Evolutionary conservation across 345 rosid genomes (phyloP).

Genomic region (Syzygium aromaticum): DNA sequence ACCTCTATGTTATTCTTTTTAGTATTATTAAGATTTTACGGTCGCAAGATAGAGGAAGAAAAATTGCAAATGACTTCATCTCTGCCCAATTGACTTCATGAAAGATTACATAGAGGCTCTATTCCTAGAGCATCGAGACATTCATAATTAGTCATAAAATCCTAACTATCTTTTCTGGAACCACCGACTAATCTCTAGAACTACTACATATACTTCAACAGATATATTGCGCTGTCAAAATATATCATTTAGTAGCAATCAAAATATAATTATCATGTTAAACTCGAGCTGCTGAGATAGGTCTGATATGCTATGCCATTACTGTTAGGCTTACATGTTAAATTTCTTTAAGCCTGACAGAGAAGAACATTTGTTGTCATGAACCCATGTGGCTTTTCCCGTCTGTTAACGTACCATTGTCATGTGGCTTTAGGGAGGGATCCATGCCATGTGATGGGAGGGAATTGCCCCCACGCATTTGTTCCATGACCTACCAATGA

Average conservation of each 20-base stretch:
- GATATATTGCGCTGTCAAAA: background rate
- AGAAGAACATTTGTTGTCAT: background rate
- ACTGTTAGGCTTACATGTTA: background rate
- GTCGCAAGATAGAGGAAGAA: background rate
- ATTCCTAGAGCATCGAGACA: background rate
- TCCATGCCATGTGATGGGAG: background rate
- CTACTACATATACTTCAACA: background rate
- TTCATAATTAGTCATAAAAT: background rate
- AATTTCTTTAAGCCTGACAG: background rate
- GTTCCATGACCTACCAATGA: background rate
- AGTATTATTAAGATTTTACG: background rate
- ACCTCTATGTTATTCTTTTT: background rate
- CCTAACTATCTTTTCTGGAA: background rate
- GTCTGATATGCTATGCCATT: background rate
- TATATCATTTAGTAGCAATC: background rate
- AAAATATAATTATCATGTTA: background rate
- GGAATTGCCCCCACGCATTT: background rate
- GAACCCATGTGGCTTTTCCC: background rate
- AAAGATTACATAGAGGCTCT: background rate
- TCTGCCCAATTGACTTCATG: background rate
- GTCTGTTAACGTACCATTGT: background rate
- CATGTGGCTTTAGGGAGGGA: background rate
- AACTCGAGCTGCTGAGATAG: background rate
- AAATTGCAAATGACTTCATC: background rate
- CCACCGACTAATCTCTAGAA: background rate